A percentile compares a stretch with the other conserved stretches of the same genome.
Evolutionary conservation across 2,329 filamentous ascomycete species (phyloP).

Genomic region (Fusarium torulosum): DNA sequence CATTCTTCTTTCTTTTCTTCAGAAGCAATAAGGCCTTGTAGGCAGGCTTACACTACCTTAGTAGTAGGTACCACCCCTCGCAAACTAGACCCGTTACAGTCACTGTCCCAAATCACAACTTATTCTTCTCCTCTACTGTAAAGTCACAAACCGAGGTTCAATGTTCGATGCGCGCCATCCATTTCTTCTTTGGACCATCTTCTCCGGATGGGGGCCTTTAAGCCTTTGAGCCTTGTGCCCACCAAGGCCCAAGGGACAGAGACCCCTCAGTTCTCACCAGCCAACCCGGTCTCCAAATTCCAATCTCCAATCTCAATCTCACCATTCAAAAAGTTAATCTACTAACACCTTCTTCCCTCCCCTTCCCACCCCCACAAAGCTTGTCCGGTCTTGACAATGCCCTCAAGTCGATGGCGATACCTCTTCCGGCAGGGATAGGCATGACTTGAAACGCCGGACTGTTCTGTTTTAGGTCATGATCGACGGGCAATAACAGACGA

Average conservation of each 20-base stretch:
- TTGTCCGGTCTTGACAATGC: slow-evolving; percentile 56
- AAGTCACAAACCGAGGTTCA: slow-evolving; percentile 24
- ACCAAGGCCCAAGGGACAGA: too few relatives aligned
- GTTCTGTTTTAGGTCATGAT: slow-evolving; percentile 47
- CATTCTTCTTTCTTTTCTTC: slow-evolving; percentile 10
- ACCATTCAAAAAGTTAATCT: slow-evolving; percentile 31
- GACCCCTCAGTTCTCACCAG: slow-evolving; percentile 21
- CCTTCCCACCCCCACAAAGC: slow-evolving; percentile 52
- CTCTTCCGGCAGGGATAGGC: slow-evolving; percentile 50
- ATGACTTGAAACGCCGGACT: slow-evolving; percentile 52
- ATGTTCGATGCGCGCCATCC: not conserved
- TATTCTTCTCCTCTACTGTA: not conserved
- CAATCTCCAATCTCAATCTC: slow-evolving; percentile 29
- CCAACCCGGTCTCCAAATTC: slow-evolving; percentile 3
- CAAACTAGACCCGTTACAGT: slow-evolving; percentile 12
- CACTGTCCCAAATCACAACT: not conserved
- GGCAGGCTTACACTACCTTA: not conserved
- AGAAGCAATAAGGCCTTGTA: not conserved
- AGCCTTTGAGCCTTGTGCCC: too few relatives aligned
- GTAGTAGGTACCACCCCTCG: too few relatives aligned
- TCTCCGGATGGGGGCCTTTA: slow-evolving; percentile 7
- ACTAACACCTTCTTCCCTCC: slow-evolving; percentile 25
- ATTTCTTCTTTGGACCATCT: slow-evolving; percentile 15
- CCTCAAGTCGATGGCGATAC: slow-evolving; percentile 43
- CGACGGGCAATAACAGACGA: slow-evolving; percentile 34